Evolutionary conservation across 2,329 filamentous ascomycete species (phyloP), one percentile per base, ranked within the genome.

Genomic region (Neoascochyta sp.): DNA sequence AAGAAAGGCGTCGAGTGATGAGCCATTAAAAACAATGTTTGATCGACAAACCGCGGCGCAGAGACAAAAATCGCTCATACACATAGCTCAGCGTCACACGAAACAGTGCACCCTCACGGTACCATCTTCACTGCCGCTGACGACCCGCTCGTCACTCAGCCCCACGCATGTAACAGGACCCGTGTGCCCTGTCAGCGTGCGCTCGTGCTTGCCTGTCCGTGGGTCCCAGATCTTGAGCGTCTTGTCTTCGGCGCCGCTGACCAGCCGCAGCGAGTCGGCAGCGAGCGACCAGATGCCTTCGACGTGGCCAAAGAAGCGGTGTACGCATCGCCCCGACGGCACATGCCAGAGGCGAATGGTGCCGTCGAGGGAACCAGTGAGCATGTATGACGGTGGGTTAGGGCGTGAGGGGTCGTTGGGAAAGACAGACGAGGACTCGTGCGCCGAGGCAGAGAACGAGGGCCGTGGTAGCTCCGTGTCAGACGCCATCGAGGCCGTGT

Each of bases 201-300:
- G 75, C 61, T 96, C 89, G 63, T 89, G 95, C 54, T 85, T 87
- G 16, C 92, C 92, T 1, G 85, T 89, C 34, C 88, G 73, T 10
- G 90, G 85, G 64, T 96, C 90, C 92, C 92, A 98, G 17, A 86
- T 80, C 68, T 96, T 96, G 51, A 95, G 85, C 79, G 90, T 93
- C 22, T 86, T 81, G 64, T 98, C 92, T 61, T 96, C 88, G 8
- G 86, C 85, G 1, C 89, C 90, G 11, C 83, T 87, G 9, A 96
- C 87, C 10, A 95, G 79, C 8, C 92, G 80, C 12, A 96, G 69
- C 1, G 84, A 89, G 63, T 96, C 90, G 3, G 86, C 90, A 0
- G 85, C 86, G 3, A 98, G 73, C 5, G 86, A 84, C 92, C 92
- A 98, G 12, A 98, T 83, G 17, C 92, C 92, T 62, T 98, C 92